Percentiles rank a stretch among this genome's conserved stretches.
phyloP scores from a whole-genome alignment of 1,284 basidiomycete genomes.

The Abortiporus biennis region DNA sequence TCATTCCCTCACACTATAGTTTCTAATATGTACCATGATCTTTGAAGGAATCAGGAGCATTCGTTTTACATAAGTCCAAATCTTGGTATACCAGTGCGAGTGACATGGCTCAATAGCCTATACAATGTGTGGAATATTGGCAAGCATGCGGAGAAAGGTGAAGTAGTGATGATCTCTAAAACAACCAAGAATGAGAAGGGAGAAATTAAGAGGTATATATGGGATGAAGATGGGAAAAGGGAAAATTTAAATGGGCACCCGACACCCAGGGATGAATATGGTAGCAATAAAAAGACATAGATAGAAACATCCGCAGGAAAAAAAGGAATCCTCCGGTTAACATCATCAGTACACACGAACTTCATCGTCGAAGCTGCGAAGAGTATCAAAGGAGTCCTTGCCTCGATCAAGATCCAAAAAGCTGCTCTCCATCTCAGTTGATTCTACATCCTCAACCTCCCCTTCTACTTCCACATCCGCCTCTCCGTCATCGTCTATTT shows the following conservation, averaged over 20 bases:
- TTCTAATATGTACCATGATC: too few species aligned
- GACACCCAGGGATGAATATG: not conserved
- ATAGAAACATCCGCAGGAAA: constrained; percentile 13
- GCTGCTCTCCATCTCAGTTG: constrained; percentile 32
- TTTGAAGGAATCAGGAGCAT: too few species aligned
- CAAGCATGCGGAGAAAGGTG: too few species aligned
- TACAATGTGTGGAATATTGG: too few species aligned
- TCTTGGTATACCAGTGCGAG: too few species aligned
- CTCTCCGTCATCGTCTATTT: constrained; percentile 47
- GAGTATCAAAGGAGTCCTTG: constrained; percentile 58
- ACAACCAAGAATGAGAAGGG: not conserved
- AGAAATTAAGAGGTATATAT: not conserved
- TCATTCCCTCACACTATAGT: too few species aligned
- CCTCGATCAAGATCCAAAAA: constrained; percentile 57
- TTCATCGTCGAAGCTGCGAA: constrained; percentile 34
- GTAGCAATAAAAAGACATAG: constrained; percentile 22
- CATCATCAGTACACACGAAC: constrained; percentile 23
- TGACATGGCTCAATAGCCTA: too few species aligned
- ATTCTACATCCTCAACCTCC: constrained; percentile 16
- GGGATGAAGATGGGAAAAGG: not conserved
- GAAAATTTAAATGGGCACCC: constrained; percentile 8
- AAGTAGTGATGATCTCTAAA: too few species aligned
- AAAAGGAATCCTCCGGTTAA: constrained; percentile 3
- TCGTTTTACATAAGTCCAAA: too few species aligned
- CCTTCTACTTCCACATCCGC: constrained; percentile 29